Evolutionary conservation across 257 asterid species (phyloP), one percentile per base, ranked within the genome.

Genomic region (Eucommia ulmoides): DNA sequence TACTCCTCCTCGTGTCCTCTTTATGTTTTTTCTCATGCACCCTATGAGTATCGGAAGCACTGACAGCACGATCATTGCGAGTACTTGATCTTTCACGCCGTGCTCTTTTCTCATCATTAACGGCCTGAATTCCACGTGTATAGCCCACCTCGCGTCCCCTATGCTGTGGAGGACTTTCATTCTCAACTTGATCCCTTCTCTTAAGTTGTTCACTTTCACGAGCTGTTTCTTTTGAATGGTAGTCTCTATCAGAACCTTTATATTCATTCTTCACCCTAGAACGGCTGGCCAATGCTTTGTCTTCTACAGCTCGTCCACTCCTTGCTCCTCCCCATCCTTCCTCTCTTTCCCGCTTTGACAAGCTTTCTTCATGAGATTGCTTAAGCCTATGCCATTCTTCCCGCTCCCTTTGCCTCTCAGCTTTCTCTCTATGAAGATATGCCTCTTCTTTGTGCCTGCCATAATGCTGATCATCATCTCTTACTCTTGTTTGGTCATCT

Each of bases 311-410:
- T 57, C 88, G 80, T 12, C 73, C 80, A 64, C 77, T 71, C 60
- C 94, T 77, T 71, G 62, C 50, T 29, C 59, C 75, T 18, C 78
- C 65, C 53, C 77, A 74, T 22, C 65, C 59, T 62, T 78, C 95
- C 65, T 76, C 94, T 69, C 88, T 82, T 49, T 78, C 94, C 73
- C 82, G 74, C 80, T 81, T 82, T 3, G 76, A 57, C 23, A 59
- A 56, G 59, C 61, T 50, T 42, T 88, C 93, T 70, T 80, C 94
- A 63, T 55, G 81, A 23, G 73, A 47, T 46, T 68, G 82, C 65
- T 82, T 85, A 60, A 49, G 59, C 68, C 89, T 80, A 61, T 80
- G 70, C 89, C 97, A 78, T 49, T 84, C 97, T 58, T 80, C 95
- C 59, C 82, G 85, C 26, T 81, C 97, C 69, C 89, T 69, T 58